A percentile compares a stretch with the other conserved stretches of the same genome.
These are phyloP conservation scores for Hymenoscyphus albidus DNA, from an alignment of 2,329 filamentous ascomycete genomes.

Conservation along the genomic window DNA sequence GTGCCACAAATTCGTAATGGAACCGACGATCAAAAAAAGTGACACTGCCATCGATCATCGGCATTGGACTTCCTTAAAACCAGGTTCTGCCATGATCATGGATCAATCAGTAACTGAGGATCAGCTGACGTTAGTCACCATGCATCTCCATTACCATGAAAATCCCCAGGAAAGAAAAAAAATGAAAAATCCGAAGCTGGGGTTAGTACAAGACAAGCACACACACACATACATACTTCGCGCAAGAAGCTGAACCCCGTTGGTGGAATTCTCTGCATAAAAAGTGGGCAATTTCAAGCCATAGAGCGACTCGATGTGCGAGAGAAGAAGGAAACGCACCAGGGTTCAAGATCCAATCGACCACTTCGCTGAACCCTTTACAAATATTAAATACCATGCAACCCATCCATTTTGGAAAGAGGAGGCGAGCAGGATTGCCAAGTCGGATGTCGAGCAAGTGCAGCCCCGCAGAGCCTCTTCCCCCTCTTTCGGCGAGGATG, in stretches of 20 bases:
- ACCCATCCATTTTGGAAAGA: not conserved
- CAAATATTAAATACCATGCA: not conserved
- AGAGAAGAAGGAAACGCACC: not conserved
- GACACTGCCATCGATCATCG: not conserved
- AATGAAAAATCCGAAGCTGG: not conserved
- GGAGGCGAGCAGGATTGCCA: not conserved
- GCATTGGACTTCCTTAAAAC: not conserved
- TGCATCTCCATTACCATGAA: not conserved
- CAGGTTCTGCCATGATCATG: not conserved
- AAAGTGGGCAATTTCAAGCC: not conserved
- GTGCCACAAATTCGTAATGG: too few species aligned
- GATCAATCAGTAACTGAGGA: not conserved
- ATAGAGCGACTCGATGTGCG: not conserved
- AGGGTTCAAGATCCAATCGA: not conserved
- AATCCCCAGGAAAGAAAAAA: not conserved
- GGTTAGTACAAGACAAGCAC: not conserved
- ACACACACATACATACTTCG: too few species aligned
- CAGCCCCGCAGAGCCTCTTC: constrained; percentile 9
- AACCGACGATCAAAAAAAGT: too few species aligned
- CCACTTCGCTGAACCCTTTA: too few species aligned
- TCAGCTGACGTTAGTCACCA: not conserved
- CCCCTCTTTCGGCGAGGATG: not conserved
- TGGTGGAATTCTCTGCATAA: not conserved
- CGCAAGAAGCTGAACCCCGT: not conserved
- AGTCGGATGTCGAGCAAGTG: not conserved